Percentiles rank a stretch among this genome's conserved stretches.
These are phyloP conservation scores for Paecilomyces sp. DNA, from an alignment of 2,329 filamentous ascomycete genomes.

Conservation along the genomic window DNA sequence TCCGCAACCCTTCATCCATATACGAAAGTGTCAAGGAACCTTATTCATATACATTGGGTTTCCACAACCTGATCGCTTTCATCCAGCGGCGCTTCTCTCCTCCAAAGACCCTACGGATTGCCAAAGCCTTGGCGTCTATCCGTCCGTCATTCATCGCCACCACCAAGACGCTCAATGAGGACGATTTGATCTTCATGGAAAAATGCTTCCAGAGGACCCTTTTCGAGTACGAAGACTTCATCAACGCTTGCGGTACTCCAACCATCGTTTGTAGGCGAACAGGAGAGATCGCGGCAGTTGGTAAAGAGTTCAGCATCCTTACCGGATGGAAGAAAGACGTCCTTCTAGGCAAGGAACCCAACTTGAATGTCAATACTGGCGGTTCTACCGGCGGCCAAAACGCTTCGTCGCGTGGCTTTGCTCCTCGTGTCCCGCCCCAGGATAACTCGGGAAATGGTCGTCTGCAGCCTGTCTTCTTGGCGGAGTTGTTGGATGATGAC, in stretches of 20 bases:
- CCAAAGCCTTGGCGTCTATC: constrained; percentile 80
- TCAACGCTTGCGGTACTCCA: constrained; percentile 79
- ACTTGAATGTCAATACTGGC: constrained; percentile 76
- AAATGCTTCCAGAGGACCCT: constrained; percentile 91
- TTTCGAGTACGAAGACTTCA: constrained; percentile 88
- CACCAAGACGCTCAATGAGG: constrained; percentile 76
- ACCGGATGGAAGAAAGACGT: constrained; percentile 93
- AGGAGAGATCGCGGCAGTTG: constrained; percentile 88
- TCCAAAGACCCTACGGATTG: constrained; percentile 72
- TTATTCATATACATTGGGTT: constrained; percentile 83
- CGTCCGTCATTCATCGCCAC: constrained; percentile 90
- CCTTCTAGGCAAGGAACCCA: constrained; percentile 77
- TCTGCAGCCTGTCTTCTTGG: constrained; percentile 76
- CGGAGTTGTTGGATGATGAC: constrained; percentile 88
- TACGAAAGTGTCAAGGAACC: constrained; percentile 87
- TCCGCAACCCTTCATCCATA: constrained; percentile 70
- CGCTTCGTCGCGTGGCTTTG: constrained; percentile 39
- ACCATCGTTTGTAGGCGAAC: constrained; percentile 88
- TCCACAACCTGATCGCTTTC: constrained; percentile 78
- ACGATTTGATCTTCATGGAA: constrained; percentile 95
- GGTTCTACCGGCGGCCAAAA: constrained; percentile 34
- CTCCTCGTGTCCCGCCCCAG: constrained; percentile 38
- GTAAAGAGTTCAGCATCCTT: constrained; percentile 92
- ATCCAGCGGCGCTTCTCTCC: constrained; percentile 71
- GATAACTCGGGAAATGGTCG: constrained; percentile 37